These are phyloP conservation scores for Rhytidiadelphus loreus DNA, from an alignment of 225 moss, liverwort and hornwort genomes.

Conservation along the genomic window DNA sequence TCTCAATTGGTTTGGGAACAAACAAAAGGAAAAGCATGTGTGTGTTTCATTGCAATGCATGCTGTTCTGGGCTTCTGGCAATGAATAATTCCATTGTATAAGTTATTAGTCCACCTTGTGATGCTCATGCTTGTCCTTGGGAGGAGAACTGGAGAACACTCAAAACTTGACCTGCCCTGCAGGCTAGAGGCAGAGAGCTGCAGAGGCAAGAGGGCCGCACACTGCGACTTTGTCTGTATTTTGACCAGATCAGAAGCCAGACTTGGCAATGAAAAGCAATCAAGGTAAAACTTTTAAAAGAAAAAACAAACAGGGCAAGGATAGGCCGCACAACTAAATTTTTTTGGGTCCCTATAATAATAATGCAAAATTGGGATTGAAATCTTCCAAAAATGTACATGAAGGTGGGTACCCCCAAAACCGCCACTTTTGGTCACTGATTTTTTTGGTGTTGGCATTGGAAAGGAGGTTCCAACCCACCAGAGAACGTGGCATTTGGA, in stretches of 20 bases:
- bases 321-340: not conserved
- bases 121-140: not conserved
- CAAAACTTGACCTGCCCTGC: not conserved
- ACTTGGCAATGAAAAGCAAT: not conserved
- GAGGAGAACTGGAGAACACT: not conserved
- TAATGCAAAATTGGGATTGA: not conserved
- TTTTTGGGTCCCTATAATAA: not conserved
- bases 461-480: no score
- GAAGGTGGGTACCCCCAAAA: no score
- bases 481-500: no score
- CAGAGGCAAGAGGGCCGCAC: not conserved
- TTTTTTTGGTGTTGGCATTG: no score
- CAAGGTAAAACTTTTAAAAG: not conserved
- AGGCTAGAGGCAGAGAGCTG: no score
- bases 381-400: not conserved
- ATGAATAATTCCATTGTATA: not conserved
- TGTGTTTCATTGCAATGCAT: not conserved
- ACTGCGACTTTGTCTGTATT: not conserved
- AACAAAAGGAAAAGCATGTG: not conserved
- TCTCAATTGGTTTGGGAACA: not conserved
- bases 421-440: no score
- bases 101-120: not conserved
- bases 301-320: not conserved
- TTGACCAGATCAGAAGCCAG: conserved; percentile 3
- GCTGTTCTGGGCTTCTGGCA: not conserved